phyloP scores from a whole-genome alignment of 2,329 filamentous ascomycete species.

The Aspergillus thermomutatus region DNA sequence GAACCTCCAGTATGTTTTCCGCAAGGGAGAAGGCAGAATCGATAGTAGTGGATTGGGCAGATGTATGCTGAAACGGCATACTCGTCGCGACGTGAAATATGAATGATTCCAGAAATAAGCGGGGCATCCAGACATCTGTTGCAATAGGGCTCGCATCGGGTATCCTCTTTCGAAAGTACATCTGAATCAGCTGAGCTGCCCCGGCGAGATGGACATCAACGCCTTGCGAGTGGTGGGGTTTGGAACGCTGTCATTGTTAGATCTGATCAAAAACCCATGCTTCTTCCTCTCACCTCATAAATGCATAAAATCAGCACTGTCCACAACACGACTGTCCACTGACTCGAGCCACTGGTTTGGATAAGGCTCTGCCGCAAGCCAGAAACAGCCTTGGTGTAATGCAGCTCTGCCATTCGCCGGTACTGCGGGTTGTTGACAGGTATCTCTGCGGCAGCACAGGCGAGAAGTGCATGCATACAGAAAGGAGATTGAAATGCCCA shows the following conservation, averaged over 20 bases:
- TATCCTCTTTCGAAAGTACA: neutral
- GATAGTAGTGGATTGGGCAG: conserved; percentile 5
- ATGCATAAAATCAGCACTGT: conserved; percentile 22
- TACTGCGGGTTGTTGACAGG: conserved; percentile 7
- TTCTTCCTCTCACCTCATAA: conserved; percentile 17
- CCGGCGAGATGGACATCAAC: conserved; percentile 21
- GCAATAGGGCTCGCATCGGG: neutral
- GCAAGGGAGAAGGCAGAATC: conserved; percentile 17
- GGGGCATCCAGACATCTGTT: conserved; percentile 8
- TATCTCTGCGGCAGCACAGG: conserved; percentile 21
- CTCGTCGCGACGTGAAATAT: conserved; percentile 26
- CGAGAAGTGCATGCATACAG: conserved; percentile 23
- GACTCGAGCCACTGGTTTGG: neutral
- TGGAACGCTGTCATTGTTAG: conserved; percentile 12
- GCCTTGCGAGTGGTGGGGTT: conserved; percentile 12
- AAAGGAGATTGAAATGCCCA: conserved; percentile 14
- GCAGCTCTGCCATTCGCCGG: conserved; percentile 10
- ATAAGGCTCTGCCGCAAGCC: conserved; percentile 6
- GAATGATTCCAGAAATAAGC: conserved; percentile 22
- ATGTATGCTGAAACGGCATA: conserved; percentile 19
- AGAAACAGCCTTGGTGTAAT: conserved; percentile 17
- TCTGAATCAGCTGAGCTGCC: conserved; percentile 18
- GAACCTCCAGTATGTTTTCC: conserved; percentile 6
- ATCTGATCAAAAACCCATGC: neutral
- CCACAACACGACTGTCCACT: conserved; percentile 11